Conservation (phyloP, 495 filamentous ascomycete species). For the Bryoglossum gracile region DNA sequence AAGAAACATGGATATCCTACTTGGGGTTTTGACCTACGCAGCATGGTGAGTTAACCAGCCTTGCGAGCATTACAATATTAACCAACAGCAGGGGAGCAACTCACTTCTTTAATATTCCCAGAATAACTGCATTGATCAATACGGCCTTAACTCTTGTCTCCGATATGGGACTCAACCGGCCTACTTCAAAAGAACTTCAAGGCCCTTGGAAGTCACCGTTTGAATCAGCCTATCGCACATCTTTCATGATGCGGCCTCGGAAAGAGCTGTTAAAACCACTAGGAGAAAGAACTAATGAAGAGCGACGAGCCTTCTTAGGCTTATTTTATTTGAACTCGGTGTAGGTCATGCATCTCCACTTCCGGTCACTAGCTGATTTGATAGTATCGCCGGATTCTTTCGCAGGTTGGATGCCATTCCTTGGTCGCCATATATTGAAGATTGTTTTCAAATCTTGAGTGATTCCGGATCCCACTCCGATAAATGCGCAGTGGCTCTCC, state of each 20-base stretch:
- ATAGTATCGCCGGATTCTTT: background rate
- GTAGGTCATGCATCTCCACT: background rate
- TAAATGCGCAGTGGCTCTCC: background rate
- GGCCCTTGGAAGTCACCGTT: background rate
- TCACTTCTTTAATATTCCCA: background rate
- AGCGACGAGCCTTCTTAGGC: slow-evolving; percentile 11
- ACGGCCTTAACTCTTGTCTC: slow-evolving; percentile 1
- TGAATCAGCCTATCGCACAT: background rate
- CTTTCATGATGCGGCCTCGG: background rate
- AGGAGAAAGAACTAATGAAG: slow-evolving; percentile 7
- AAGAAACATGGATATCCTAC: slow-evolving; percentile 13
- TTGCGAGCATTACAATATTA: background rate
- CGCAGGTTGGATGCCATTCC: background rate
- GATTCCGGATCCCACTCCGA: slow-evolving; percentile 17
- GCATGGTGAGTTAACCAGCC: slow-evolving; percentile 3
- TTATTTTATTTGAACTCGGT: slow-evolving; percentile 5
- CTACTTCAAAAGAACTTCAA: background rate
- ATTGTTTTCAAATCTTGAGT: slow-evolving; percentile 23
- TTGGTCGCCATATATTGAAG: slow-evolving; percentile 33
- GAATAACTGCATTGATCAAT: slow-evolving; percentile 1
- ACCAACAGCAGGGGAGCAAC: background rate
- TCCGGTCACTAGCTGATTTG: background rate
- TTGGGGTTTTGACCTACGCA: slow-evolving; percentile 3
- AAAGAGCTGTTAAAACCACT: too few species aligned
- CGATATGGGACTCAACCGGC: slow-evolving; percentile 12